phyloP scores from a whole-genome alignment of 768 basidiomycete species.

The Tricholoma bakamatsutake region DNA sequence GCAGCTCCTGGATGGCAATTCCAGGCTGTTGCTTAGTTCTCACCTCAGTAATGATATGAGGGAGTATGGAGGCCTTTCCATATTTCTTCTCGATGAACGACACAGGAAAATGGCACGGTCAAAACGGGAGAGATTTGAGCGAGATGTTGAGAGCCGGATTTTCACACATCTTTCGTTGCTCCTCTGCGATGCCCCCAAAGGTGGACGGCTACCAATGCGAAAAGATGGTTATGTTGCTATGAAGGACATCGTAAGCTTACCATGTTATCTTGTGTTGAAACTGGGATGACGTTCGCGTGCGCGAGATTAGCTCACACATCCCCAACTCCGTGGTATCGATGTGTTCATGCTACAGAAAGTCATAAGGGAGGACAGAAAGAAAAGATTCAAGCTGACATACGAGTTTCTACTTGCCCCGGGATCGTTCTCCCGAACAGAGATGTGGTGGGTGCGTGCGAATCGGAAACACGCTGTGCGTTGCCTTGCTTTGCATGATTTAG shows the following conservation, averaged over 20 bases:
- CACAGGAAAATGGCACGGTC: not conserved
- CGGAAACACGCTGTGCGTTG: constrained; percentile 75
- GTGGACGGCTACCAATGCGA: constrained; percentile 52
- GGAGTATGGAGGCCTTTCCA: not conserved
- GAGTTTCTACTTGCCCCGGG: constrained; percentile 26
- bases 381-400: constrained; percentile 51
- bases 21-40: not conserved
- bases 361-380: constrained; percentile 62
- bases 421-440: constrained; percentile 24
- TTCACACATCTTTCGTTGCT: constrained; percentile 92
- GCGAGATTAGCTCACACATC: constrained; percentile 49
- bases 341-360: constrained; percentile 47
- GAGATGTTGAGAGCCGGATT: constrained; percentile 16
- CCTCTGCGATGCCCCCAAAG: constrained; percentile 66
- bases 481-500: not conserved
- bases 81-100: not conserved
- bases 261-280: not conserved
- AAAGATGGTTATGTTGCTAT: constrained; percentile 80
- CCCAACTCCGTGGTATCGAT: constrained; percentile 38
- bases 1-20: not conserved
- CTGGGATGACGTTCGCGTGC: constrained; percentile 41
- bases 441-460: constrained; percentile 89
- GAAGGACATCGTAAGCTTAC: constrained; percentile 62
- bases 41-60: not conserved
- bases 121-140: not conserved